A percentile compares a stretch with the other conserved stretches of the same genome.
Evolutionary conservation across 306 rosid species (phyloP).

Genomic region (Vicia faba): DNA sequence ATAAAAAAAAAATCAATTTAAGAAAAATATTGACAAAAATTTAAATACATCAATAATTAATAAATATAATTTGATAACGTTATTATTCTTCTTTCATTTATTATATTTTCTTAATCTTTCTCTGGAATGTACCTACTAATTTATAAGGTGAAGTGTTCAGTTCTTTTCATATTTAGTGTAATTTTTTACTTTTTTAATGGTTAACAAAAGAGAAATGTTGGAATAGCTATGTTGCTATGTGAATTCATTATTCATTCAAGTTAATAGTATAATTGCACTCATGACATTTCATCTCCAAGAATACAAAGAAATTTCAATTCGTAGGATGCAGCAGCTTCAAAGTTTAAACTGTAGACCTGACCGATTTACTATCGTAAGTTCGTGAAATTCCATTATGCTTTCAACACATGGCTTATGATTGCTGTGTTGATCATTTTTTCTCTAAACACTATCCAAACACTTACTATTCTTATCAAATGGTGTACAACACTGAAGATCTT

Average conservation of each 20-base stretch:
- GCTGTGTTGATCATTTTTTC: constrained; percentile 76
- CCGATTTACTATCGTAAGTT: constrained; percentile 71
- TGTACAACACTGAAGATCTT: constrained; percentile 59
- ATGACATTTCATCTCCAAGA: too few species aligned
- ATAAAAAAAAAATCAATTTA: too few species aligned
- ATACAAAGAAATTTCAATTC: too few species aligned
- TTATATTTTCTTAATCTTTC: too few species aligned
- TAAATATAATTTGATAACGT: too few species aligned
- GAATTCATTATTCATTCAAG: too few species aligned
- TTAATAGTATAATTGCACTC: too few species aligned
- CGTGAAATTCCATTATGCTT: too few species aligned
- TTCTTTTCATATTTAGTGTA: constrained; percentile 1
- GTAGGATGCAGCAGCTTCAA: background rate
- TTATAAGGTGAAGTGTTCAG: constrained; percentile 62
- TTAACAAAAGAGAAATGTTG: constrained; percentile 4
- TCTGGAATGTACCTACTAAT: constrained; percentile 76
- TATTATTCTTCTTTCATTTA: too few species aligned
- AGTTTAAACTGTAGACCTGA: too few species aligned
- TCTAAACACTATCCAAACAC: constrained; percentile 63
- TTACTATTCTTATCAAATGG: constrained; percentile 68
- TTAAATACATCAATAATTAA: too few species aligned
- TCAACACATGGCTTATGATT: constrained; percentile 53
- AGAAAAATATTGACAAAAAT: too few species aligned
- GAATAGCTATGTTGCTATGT: constrained; percentile 23
- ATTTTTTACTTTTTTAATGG: constrained; percentile 3